Percentiles rank a stretch among this genome's conserved stretches.
phyloP scores from a whole-genome alignment of 768 basidiomycete species.

The Mycena latifolia region DNA sequence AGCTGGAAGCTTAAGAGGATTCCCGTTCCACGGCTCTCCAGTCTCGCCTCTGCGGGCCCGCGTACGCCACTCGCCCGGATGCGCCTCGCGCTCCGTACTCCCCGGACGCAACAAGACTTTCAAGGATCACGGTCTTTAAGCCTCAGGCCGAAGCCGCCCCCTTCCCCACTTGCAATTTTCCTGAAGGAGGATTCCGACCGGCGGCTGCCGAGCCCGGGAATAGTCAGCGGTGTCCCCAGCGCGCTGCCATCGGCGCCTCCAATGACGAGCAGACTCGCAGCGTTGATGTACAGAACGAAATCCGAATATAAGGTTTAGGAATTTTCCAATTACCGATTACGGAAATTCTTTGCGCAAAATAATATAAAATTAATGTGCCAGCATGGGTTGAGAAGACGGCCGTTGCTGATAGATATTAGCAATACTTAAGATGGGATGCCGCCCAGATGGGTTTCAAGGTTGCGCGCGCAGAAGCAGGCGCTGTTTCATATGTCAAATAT shows the following conservation, averaged over 20 bases:
- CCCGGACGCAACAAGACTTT: conserved; percentile 9
- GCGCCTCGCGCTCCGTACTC: conserved; percentile 19
- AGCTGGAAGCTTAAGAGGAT: conserved; percentile 27
- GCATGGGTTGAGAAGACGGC: no score
- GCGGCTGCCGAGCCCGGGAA: neutral
- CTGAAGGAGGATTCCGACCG: neutral
- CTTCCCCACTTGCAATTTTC: neutral
- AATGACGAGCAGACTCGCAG: conserved; percentile 3
- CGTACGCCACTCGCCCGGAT: conserved; percentile 16
- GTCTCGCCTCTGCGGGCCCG: conserved; percentile 16
- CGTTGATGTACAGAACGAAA: conserved; percentile 1
- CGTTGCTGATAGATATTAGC: neutral
- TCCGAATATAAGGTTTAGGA: neutral
- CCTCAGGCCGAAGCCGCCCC: neutral
- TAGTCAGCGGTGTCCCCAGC: conserved; percentile 3
- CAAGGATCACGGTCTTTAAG: conserved; percentile 4
- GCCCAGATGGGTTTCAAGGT: neutral
- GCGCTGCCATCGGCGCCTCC: neutral
- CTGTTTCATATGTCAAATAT: conserved; percentile 16
- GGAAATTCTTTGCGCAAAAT: no score
- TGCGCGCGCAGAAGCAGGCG: conserved; percentile 1
- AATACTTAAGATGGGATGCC: conserved; percentile 8
- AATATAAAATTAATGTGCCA: no score
- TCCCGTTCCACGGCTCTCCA: conserved; percentile 29
- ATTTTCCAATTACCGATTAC: neutral